Evolutionary conservation across 371 early-diverging fungal genomes (phyloP), one percentile per base, ranked within the genome.

Genomic region (Mortierella polycephala): DNA sequence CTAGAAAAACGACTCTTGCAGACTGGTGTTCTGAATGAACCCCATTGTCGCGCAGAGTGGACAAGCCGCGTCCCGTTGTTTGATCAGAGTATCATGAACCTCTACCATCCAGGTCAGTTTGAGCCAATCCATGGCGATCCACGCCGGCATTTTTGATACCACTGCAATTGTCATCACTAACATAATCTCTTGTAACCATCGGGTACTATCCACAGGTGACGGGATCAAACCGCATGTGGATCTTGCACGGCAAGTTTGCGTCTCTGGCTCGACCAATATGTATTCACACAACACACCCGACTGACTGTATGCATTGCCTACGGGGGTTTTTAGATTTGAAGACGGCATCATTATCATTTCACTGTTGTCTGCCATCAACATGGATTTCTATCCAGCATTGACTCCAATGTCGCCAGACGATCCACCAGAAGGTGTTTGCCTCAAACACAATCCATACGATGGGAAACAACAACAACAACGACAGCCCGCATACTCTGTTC

Each of bases 211-310:
- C 58, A 30, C 23, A 79, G 80, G 80, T 20, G 47, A 73, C n/a
- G 80, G 80, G 3, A 73, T 79, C 50, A 72, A 73, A 21, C 74
- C 80, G 3, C 80, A 79, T 55, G 80, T 79, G 23, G 80, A 79
- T 52, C 54, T 79, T 6, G 73, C 80, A 49, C 47, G 80, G 80
- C 72, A 72, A 30, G 52, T 37, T n/a, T 13, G 10, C 7, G 12
- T 21, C 7, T 50, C 20, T 10, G 57, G 13, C 53, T 66, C 14
- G 20, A 10, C 16, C 5, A 7, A n/a, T n/a, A 7, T 14, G 3
- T 5, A 10, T 37, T 13, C 21, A 7, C 30, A 30, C 30, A 30
- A 30, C 30, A 30, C 30, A 30, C 30, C 4, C 4, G 30, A 30
- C 30, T 30, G 30, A 30, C 30, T 30, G 4, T 30, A 30, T 30